Evolutionary conservation across 2,329 filamentous ascomycete species (phyloP), one percentile per base, ranked within the genome.

Genomic region (Beauveria bassiana): DNA sequence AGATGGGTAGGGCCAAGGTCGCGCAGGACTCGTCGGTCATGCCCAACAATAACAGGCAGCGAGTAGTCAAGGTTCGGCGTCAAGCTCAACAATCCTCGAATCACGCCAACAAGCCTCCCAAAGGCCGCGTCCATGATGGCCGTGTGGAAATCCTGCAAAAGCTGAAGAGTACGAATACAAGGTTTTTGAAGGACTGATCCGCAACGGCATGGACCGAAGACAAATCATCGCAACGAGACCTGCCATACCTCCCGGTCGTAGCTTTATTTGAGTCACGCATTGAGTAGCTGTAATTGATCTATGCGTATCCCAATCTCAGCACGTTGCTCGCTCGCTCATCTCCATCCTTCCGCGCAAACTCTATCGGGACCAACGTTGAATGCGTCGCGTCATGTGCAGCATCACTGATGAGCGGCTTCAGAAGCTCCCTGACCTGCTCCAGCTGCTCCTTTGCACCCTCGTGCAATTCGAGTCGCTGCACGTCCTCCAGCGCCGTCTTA

Each of bases 101-200:
- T 31, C 14, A 18, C 7, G 10, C 47, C 6, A n/a, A 40, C 22
- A 43, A 34, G 24, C 5, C 24, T 12, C 16, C 47, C 8, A 22
- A 12, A 20, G 42, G 6, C 46, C 12, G 16, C 14, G 8, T 18
- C 20, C 47, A 12, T 43, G 64, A 57, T 7, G 64, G 66, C 31
- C 66, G 70, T 14, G 58, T 69, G 52, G 60, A 68, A 16, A 64
- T 73, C n/a, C 63, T 74, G 10, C 64, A 65, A 31, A 65, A 70
- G 40, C 65, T 74, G 8, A 67, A 70, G 55, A 68, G 63, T 20
- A 66, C 67, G 6, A 69, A 71, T 4, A 63, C 63, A 4, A 71
- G 69, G 31, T 73, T 73, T 47, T 59, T 73, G 5, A 61, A 62
- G 2, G 65, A 5, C 0, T 57, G 14, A 46, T 52, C 22, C 7